Base-by-base conservation (phyloP, 345 rosid species). In the Turnera subulata region DNA sequence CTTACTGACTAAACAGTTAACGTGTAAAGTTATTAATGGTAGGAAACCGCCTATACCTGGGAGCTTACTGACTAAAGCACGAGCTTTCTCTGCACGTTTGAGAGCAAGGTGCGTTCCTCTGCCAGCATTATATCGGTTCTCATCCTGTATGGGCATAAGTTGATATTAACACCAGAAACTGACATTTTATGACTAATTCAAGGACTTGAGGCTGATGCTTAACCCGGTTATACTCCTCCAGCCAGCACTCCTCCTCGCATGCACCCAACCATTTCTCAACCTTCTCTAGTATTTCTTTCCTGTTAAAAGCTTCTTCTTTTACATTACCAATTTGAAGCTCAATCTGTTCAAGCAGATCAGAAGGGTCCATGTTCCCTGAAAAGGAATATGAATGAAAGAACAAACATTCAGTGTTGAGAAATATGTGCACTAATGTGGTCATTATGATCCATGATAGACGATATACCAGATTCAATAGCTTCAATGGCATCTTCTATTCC, bases 171-270 rank as follows among this genome's bases (percentile, higher is more conserved):
- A 8, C 35, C 40, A 35, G 45, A 68, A 12, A 42, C n/a, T n/a
- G n/a, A n/a, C 4, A 47, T 18, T 16, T 46, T 29, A 48, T 22
- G 45, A 18, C 2, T 4, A 8, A 43, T 37, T 29, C n/a, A 42
- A 63, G 47, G 53, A 61, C 5, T 5, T 46, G 37, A 26, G 44
- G 11, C 49, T 22, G 62, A 66, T 57, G 61, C 59, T 79, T 55
- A 47, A 94, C 99, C 85, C 91, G 84, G 70, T 90, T 90, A 58
- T 94, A 90, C 71, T 94, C 97, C 70, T 94, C 99, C 48, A 94
- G 97, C 99, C 99, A 94, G 37, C 88, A 76, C 67, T 94, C 99
- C 69, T 94, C 97, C 32, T 94, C 97, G 55, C 99, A 88, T 18
- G 97, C 96, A 50, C 67, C 76, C 73, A 83, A 64, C 99, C 99